Conservation (phyloP, 2,329 filamentous ascomycete genomes). For the Coniochaeta prunicola region DNA sequence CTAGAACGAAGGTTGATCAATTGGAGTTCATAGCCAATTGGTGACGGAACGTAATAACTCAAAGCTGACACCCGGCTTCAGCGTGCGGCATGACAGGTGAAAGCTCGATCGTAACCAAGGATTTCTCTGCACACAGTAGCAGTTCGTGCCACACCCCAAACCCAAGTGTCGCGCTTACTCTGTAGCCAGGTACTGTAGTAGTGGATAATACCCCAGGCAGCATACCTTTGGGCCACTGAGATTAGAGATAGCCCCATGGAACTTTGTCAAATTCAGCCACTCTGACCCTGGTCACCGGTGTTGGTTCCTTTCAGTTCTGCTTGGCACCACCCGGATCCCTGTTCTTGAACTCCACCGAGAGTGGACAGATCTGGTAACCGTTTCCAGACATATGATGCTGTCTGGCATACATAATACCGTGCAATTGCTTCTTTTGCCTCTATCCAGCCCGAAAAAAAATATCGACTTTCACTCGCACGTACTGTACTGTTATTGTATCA, state of each 20-base stretch:
- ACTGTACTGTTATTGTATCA: not conserved
- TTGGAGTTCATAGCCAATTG: not conserved
- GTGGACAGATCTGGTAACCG: not conserved
- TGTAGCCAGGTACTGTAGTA: not conserved
- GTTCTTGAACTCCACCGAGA: not conserved
- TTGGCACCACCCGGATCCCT: not conserved
- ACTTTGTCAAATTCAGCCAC: not conserved
- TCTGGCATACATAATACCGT: no score
- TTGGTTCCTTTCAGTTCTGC: not conserved
- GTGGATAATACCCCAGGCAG: not conserved
- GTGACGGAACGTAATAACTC: not conserved
- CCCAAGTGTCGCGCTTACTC: not conserved
- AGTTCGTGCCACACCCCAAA: not conserved
- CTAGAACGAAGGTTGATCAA: not conserved
- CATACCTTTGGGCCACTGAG: not conserved
- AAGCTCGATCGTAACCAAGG: not conserved
- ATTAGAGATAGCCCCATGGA: not conserved
- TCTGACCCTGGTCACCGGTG: not conserved
- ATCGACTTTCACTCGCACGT: not conserved
- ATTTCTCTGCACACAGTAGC: not conserved
- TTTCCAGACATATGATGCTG: not conserved
- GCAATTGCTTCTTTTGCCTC: not conserved
- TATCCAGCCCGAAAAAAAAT: not conserved
- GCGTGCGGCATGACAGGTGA: not conserved
- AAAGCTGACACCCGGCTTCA: not conserved